Evolutionary conservation across 73 alveolate species (phyloP), one percentile per base, ranked within the genome.

Genomic region (Paramecium tetraurelia): DNA sequence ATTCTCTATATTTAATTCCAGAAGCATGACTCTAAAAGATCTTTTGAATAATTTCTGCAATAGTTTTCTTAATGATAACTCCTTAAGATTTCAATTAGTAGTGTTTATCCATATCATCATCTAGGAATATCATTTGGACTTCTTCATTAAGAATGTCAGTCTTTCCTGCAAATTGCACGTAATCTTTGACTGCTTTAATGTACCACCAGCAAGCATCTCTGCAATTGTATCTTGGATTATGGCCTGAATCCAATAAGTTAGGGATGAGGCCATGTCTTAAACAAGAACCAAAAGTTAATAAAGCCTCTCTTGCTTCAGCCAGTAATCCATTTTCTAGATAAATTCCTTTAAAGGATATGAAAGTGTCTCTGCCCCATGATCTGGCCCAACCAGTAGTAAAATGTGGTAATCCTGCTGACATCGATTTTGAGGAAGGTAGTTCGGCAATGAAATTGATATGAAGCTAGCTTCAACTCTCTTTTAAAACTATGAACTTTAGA

Each of bases 351-450:
- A 97, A 94, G 6, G 99, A 93, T 43, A 98, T 98, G 80, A 97
- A 98, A 7, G 99, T 98, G 92, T 98, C 99, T 94, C 99, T 95
- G 40, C 99, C 99, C 99, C 99, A 98, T 75, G 98, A 96, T 88
- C 99, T 94, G 94, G 96, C 93, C 92, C 94, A 97, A 40, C 98
- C 99, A 31, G 99, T 95, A 7, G 99, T 85, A 89, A 98, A 98
- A 85, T 98, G 99, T n/a, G 99, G 99, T 24, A 98, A 96, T 8
- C 99, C 99, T 10, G 99, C 99, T 35, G 99, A 94, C 95, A 98
- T 84, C 5, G 97, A 59, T 80, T 90, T 63, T 16, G 93, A 95
- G 48, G 95, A 86, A 5, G 96, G 96, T 9, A 95, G 84, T 1
- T 75, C 93, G 3, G 92, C 85, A 18, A 92, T 27, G 22, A 92